These are phyloP conservation scores for Lipomyces sp. DNA, from an alignment of 805 yeast species.

Conservation along the genomic window DNA sequence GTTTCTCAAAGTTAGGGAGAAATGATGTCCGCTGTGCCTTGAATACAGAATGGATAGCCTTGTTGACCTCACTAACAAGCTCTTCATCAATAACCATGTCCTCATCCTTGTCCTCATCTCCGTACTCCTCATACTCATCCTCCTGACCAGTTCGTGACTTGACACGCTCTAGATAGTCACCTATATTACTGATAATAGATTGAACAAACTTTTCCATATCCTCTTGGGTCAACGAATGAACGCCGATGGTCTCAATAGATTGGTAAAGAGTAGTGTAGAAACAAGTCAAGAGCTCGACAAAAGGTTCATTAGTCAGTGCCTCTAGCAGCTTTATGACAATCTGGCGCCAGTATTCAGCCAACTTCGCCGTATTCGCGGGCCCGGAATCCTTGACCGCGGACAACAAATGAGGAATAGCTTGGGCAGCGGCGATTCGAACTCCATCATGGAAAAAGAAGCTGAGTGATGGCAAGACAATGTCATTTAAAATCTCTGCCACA, in stretches of 20 bases:
- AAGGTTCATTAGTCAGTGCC: slow-evolving; percentile 76
- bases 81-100: slow-evolving; percentile 88
- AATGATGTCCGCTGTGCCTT: slow-evolving; percentile 62
- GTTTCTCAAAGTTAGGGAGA: slow-evolving; percentile 64
- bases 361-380: slow-evolving; percentile 54
- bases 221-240: slow-evolving; percentile 56
- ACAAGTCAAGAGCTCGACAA: slow-evolving; percentile 77
- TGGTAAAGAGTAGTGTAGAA: slow-evolving; percentile 74
- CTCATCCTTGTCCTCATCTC: slow-evolving; percentile 82
- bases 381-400: slow-evolving; percentile 53
- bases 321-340: slow-evolving; percentile 69
- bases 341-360: slow-evolving; percentile 71
- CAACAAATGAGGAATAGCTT: slow-evolving; percentile 77
- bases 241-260: slow-evolving; percentile 70
- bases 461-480: slow-evolving; percentile 83
- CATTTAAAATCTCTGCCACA: slow-evolving; percentile 75
- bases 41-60: slow-evolving; percentile 72
- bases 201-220: slow-evolving; percentile 59
- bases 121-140: slow-evolving; percentile 61
- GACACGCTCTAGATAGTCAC: slow-evolving; percentile 72
- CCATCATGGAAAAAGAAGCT: slow-evolving; percentile 93
- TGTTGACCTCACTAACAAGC: slow-evolving; percentile 81
- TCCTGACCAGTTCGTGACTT: slow-evolving; percentile 54
- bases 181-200: slow-evolving; percentile 63
- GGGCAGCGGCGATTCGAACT: slow-evolving; percentile 89